Base-by-base conservation (phyloP, 164 flowering plant species). In the Amborella trichopoda region DNA sequence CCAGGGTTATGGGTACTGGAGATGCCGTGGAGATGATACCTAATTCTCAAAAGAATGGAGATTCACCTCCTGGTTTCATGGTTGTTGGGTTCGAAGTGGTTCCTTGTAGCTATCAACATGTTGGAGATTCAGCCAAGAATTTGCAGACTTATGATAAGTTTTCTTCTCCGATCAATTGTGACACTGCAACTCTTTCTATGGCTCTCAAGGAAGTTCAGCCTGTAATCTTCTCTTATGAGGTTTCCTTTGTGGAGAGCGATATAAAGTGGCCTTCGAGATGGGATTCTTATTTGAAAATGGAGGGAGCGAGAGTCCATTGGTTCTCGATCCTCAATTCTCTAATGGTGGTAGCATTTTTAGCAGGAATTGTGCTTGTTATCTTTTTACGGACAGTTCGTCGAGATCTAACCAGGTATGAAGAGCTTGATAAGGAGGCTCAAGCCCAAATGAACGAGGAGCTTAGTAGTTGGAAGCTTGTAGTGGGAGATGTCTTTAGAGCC, bases 231-330 rank as follows among this genome's bases (percentile, higher is more conserved):
- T 58, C 76, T 4, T 84, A 84, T 52, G 95, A 84, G 63, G 87
- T 84, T 18, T 16, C 60, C 2, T 84, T 84, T 52, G 81, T 62
- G 49, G 69, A 64, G 64, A 78, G 90, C 49, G 90, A 84, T 50
- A 84, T 81, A 61, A 84, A 77, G 66, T 81, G 94, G 90, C 94
- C 94, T 1, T 84, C 90, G 1, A 64, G 95, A 41, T 84, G 95
- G 95, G 95, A 84, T 66, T 90, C 95, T 10, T 84, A 81, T 59
- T 51, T 84, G 72, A 79, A 79, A 62, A 81, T 84, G 95, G 95
- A 81, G 58, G 95, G 95, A 10, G 52, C 90, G 0, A 84, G 79
- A 55, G 95, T 84, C 4, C 95, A 84, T 49, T 84, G 95, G 90
- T 84, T 84, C 62, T 84, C 94, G 0, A 84, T 84, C 46, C 62